Conservation (phyloP, 1,284 basidiomycete species). For the Trichosporon inkin region DNA sequence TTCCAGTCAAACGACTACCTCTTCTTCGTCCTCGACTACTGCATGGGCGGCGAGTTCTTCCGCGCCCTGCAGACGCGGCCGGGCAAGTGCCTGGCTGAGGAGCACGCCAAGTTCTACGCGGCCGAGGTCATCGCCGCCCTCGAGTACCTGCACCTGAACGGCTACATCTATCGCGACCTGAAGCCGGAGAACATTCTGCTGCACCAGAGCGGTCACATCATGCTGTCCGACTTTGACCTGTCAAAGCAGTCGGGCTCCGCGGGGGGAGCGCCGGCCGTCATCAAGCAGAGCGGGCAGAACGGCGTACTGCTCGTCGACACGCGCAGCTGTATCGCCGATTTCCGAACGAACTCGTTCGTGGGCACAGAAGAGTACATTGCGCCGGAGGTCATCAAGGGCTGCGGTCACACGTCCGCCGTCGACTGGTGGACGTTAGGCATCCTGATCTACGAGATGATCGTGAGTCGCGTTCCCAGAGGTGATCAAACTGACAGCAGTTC, state of each 20-base stretch:
- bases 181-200: constrained; percentile 99
- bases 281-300: constrained; percentile 81
- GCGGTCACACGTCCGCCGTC: constrained; percentile 95
- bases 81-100: constrained; percentile 91
- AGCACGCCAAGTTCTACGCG: constrained; percentile 94
- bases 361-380: constrained; percentile 99
- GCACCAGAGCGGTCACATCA: constrained; percentile 97
- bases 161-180: constrained; percentile 98
- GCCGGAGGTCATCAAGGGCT: constrained; percentile 95
- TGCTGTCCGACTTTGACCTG: constrained; percentile 98
- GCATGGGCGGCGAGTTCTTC: constrained; percentile 99
- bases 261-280: constrained; percentile 81
- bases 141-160: constrained; percentile 98
- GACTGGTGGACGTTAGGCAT: constrained; percentile 99
- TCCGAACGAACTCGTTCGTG: constrained; percentile 97
- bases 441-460: constrained; percentile 99
- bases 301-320: constrained; percentile 85
- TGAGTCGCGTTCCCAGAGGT: constrained; percentile 58
- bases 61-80: constrained; percentile 90
- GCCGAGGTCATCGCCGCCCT: constrained; percentile 97
- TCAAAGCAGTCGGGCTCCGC: constrained; percentile 89
- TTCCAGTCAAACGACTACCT: constrained; percentile 97
- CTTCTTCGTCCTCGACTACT: constrained; percentile 98
- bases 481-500: constrained; percentile 57
- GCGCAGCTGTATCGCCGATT: constrained; percentile 92